A percentile compares a stretch with the other conserved stretches of the same genome.
phyloP scores from a whole-genome alignment of 2,329 filamentous ascomycete genomes.

The Monosporascus sp. region DNA sequence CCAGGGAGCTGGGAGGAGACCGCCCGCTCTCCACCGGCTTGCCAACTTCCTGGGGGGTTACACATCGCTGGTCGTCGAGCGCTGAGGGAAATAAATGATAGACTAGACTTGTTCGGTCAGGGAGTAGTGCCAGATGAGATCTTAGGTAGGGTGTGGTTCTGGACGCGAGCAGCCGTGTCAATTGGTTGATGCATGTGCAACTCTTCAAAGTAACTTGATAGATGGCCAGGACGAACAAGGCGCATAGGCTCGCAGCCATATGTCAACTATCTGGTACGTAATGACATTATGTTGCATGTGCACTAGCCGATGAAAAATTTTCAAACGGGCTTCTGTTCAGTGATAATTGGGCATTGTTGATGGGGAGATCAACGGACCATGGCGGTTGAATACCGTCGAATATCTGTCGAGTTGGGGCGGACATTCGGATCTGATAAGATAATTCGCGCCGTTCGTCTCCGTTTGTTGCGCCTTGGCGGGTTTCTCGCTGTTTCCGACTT shows the following conservation, averaged over 20 bases:
- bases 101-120: no score
- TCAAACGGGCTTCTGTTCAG: neutral
- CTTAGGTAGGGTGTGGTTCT: no score
- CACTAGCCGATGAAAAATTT: neutral
- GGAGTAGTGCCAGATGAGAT: no score
- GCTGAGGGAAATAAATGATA: no score
- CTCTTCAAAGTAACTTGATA: no score
- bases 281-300: neutral
- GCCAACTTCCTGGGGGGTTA: no score
- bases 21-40: no score
- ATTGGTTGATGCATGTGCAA: no score
- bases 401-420: conserved; percentile 1
- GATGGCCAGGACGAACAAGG: neutral
- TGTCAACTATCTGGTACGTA: neutral
- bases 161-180: no score
- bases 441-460: neutral
- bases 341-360: neutral
- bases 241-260: neutral
- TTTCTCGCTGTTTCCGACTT: neutral
- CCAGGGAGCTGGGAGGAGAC: no score
- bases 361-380: neutral
- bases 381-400: neutral
- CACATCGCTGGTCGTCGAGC: no score
- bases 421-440: conserved; percentile 18
- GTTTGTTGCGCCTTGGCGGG: neutral